A percentile compares a stretch with the other conserved stretches of the same genome.
Conservation (phyloP, 306 rosid species). For the Nissolia schottii region DNA sequence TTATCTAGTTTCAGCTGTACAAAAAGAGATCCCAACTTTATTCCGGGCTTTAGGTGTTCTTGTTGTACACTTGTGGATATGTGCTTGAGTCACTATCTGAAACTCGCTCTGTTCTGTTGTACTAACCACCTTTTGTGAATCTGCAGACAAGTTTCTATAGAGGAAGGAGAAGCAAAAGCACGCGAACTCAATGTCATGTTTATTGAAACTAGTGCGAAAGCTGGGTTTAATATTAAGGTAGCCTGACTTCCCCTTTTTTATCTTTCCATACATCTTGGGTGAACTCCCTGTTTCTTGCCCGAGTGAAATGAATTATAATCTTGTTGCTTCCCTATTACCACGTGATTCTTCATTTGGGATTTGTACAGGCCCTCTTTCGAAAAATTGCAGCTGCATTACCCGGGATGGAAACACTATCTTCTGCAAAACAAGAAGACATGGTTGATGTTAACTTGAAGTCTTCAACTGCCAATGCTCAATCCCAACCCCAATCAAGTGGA, state of each 20-base stretch:
- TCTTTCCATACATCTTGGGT: neutral
- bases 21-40: conserved; percentile 2
- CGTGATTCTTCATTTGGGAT: neutral
- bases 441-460: conserved; percentile 76
- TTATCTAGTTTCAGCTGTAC: neutral
- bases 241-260: neutral
- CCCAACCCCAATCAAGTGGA: conserved; percentile 60
- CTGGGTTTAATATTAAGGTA: conserved; percentile 85
- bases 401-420: conserved; percentile 80
- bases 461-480: conserved; percentile 29
- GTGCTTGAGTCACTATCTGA: neutral
- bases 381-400: conserved; percentile 80
- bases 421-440: conserved; percentile 80
- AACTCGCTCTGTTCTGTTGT: neutral
- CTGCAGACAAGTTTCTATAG: conserved; percentile 70
- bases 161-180: conserved; percentile 81
- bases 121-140: neutral
- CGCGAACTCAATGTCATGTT: conserved; percentile 68
- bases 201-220: conserved; percentile 80
- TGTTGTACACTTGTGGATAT: neutral
- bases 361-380: conserved; percentile 59
- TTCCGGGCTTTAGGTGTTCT: neutral
- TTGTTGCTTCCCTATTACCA: neutral
- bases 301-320: neutral
- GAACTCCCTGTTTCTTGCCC: neutral